Percentiles rank a stretch among this genome's conserved stretches.
Conservation (phyloP, 768 basidiomycete genomes). For the Mycena floridula region DNA sequence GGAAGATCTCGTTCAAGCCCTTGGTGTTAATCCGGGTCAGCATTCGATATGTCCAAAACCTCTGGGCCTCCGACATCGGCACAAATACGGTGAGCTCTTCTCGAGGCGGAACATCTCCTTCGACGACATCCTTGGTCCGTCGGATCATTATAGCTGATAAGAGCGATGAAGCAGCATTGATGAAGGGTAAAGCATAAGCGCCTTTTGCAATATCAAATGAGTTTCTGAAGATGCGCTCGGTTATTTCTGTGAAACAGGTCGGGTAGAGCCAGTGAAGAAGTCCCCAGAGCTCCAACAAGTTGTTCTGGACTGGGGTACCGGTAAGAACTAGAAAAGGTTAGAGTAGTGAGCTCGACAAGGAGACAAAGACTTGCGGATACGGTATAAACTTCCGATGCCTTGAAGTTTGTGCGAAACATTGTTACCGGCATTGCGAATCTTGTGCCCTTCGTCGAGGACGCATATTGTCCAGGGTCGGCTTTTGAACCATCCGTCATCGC, state of each 20-base stretch:
- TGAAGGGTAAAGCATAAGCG: conserved; percentile 41
- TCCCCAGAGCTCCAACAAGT: conserved; percentile 52
- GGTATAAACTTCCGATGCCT: conserved; percentile 31
- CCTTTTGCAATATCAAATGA: conserved; percentile 52
- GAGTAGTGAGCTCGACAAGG: neutral
- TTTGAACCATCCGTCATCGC: conserved; percentile 59
- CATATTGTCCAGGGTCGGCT: conserved; percentile 49
- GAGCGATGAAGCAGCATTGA: conserved; percentile 41
- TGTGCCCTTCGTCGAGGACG: conserved; percentile 64
- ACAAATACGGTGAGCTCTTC: conserved; percentile 54
- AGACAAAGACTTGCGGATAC: neutral
- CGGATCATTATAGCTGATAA: conserved; percentile 52
- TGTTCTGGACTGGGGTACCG: conserved; percentile 71
- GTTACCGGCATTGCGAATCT: conserved; percentile 64
- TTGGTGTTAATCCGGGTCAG: conserved; percentile 45
- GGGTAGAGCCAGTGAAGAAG: conserved; percentile 55
- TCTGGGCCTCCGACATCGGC: conserved; percentile 52
- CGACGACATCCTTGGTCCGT: conserved; percentile 48
- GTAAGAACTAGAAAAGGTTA: conserved; percentile 43
- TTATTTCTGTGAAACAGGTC: conserved; percentile 38
- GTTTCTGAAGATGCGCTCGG: conserved; percentile 41
- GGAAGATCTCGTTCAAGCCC: conserved; percentile 44
- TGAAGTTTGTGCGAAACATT: conserved; percentile 47
- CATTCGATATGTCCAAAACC: conserved; percentile 56
- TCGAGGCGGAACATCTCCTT: conserved; percentile 41